Conservation (phyloP, 139 green algal genomes). For the Coelastrella sp. region DNA sequence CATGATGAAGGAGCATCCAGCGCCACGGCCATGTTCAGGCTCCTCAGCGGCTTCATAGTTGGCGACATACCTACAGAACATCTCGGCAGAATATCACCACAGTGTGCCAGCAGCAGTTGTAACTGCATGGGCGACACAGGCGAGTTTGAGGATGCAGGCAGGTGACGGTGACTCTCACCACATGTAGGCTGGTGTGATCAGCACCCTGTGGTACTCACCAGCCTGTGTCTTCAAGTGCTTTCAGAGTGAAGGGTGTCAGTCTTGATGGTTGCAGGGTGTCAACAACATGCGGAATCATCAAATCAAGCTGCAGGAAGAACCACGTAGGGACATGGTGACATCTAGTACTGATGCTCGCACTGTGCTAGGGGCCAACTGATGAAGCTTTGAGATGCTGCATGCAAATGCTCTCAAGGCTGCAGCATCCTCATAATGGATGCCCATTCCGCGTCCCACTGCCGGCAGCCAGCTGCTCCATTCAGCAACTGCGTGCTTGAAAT, state of each 20-base stretch:
- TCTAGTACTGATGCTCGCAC: no score
- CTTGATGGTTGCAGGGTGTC: background rate
- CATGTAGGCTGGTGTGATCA: background rate
- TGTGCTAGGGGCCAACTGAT: no score
- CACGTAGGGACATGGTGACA: no score
- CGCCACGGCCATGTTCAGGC: background rate
- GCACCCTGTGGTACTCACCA: background rate
- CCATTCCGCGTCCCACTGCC: no score
- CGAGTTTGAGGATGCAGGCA: no score
- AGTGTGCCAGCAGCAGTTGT: background rate
- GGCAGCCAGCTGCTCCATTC: no score
- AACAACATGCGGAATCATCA: background rate
- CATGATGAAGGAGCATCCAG: background rate
- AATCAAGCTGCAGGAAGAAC: background rate
- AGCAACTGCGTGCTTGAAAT: no score
- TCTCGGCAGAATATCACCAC: background rate
- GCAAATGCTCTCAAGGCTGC: no score
- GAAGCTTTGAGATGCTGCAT: no score
- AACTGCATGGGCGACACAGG: background rate
- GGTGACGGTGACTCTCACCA: background rate
- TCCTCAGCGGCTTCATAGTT: background rate
- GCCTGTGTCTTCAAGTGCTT: constrained; percentile 3
- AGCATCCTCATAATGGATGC: no score
- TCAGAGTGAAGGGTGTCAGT: background rate
- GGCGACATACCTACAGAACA: background rate